Conservation (phyloP, 2,329 filamentous ascomycete genomes). For the Apiospora arundinis region DNA sequence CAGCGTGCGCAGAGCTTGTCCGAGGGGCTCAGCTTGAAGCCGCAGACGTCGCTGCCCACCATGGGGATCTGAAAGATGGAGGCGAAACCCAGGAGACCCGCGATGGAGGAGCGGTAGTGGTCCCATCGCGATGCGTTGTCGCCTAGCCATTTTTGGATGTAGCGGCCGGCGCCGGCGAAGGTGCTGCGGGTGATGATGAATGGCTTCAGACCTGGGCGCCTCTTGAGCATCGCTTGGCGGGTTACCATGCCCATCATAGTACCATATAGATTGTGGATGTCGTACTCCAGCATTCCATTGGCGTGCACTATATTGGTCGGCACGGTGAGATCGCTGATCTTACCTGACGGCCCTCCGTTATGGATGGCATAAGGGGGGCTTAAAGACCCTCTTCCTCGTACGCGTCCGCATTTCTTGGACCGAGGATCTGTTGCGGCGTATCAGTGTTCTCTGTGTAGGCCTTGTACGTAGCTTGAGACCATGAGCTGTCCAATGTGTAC, state of each 20-base stretch:
- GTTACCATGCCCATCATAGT: conserved; percentile 75
- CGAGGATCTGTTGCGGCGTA: conserved; percentile 68
- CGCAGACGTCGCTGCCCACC: conserved; percentile 9
- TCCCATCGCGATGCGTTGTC: conserved; percentile 3
- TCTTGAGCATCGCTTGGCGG: conserved; percentile 67
- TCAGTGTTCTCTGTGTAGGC: conserved; percentile 43
- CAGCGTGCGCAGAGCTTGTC: not conserved
- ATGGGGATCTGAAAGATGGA: conserved; percentile 19
- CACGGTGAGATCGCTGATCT: conserved; percentile 56
- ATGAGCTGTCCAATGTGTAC: not conserved
- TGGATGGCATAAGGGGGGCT: conserved; percentile 20
- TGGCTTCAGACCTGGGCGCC: conserved; percentile 69
- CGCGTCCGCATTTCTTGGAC: conserved; percentile 45
- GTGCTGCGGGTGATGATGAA: conserved; percentile 79
- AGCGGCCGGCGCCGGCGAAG: conserved; percentile 72
- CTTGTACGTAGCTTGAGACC: not conserved
- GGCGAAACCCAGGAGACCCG: conserved; percentile 44
- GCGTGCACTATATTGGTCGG: conserved; percentile 71
- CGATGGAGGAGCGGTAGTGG: conserved; percentile 18
- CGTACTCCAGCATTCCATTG: conserved; percentile 72
- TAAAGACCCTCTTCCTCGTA: conserved; percentile 29
- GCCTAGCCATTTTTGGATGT: conserved; percentile 57
- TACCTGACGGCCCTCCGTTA: conserved; percentile 56
- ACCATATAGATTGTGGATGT: conserved; percentile 80
- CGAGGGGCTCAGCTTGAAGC: not conserved